Conservation (phyloP, 305 asterid species). For the Fraxinus velutina region DNA sequence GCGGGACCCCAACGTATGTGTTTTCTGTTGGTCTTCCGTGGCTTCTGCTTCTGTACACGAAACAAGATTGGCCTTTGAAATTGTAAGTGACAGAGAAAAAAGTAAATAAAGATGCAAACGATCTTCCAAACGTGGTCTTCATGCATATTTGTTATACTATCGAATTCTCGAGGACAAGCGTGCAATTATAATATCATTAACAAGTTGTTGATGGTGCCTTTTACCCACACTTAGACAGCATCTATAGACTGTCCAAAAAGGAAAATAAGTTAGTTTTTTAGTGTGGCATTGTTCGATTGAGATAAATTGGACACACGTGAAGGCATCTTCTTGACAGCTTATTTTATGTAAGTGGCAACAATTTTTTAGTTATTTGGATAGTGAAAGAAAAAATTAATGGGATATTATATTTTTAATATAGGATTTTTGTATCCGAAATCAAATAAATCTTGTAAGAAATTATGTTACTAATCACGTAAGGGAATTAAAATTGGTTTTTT, state of each 20-base stretch:
- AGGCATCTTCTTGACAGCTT: neutral
- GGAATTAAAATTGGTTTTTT: no score
- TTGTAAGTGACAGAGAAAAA: neutral
- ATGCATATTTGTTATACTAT: neutral
- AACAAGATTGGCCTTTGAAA: neutral
- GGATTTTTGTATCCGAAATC: neutral
- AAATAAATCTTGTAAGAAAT: neutral
- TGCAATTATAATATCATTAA: neutral
- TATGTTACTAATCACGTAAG: neutral
- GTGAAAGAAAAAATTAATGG: neutral
- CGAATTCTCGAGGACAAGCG: neutral
- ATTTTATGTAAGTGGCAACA: neutral
- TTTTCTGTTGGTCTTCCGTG: no score
- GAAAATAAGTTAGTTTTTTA: neutral
- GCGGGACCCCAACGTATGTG: no score
- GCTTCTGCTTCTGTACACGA: no score
- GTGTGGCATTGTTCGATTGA: constrained; percentile 3
- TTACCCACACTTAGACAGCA: neutral
- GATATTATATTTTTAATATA: neutral
- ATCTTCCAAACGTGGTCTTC: neutral
- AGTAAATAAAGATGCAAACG: neutral
- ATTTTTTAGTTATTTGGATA: neutral
- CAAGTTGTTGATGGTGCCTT: neutral
- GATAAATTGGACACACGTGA: constrained; percentile 17
- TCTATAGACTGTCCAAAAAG: neutral